Evolutionary conservation across 2,329 filamentous ascomycete genomes (phyloP).

Genomic region (Trichoderma sp.): DNA sequence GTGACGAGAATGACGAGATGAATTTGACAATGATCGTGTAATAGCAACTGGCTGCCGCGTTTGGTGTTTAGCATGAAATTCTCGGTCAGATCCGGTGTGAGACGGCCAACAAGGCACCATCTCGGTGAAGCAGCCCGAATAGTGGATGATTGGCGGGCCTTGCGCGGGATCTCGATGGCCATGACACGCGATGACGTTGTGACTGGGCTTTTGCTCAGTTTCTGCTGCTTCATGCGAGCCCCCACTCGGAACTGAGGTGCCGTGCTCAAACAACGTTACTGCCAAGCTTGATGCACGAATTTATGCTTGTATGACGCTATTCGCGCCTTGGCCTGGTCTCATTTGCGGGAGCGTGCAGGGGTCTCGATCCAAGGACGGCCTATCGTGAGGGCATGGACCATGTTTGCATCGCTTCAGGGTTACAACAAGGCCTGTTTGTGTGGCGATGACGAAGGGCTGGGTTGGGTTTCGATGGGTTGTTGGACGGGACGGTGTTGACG

Average conservation of each 20-base stretch:
- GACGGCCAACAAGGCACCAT: background rate
- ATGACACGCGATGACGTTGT: slow-evolving; percentile 24
- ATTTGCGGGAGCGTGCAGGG: slow-evolving; percentile 21
- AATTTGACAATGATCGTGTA: background rate
- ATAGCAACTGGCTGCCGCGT: background rate
- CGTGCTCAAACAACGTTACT: slow-evolving; percentile 20
- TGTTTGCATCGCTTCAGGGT: background rate
- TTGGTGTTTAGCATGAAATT: background rate
- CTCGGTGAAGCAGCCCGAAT: slow-evolving; percentile 9
- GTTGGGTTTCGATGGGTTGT: background rate
- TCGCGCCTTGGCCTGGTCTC: background rate
- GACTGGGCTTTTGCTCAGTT: slow-evolving; percentile 1
- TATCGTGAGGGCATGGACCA: background rate
- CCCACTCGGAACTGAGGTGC: slow-evolving; percentile 14
- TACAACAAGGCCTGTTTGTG: background rate
- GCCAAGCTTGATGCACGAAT: slow-evolving; percentile 20
- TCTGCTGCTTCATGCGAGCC: background rate
- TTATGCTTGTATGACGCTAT: slow-evolving; percentile 21
- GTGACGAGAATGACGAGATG: background rate
- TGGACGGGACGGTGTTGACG: slow-evolving; percentile 3
- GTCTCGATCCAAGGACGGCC: no score
- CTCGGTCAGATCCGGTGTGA: slow-evolving; percentile 21
- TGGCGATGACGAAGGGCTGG: slow-evolving; percentile 11
- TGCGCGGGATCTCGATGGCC: slow-evolving; percentile 14
- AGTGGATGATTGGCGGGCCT: slow-evolving; percentile 8